phyloP scores from a whole-genome alignment of 2,329 filamentous ascomycete species.

The Kalaharituber pfeilii region DNA sequence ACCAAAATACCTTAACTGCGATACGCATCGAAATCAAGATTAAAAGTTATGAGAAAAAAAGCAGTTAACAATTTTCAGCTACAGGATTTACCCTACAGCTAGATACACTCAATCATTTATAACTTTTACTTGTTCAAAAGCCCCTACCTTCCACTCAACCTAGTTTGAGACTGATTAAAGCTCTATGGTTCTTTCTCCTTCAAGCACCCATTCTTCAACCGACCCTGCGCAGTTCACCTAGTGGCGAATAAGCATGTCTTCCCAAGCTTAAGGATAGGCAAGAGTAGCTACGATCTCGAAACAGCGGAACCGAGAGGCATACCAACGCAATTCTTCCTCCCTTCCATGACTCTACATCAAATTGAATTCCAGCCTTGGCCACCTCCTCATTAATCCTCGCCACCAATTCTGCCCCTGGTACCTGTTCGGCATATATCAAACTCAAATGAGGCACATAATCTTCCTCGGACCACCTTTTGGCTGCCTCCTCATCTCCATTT shows the following conservation, averaged over 20 bases:
- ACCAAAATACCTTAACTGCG: background rate
- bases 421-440: constrained; percentile 14
- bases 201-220: background rate
- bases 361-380: background rate
- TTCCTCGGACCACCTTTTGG: constrained; percentile 15
- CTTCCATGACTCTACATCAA: background rate
- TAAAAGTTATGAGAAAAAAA: too few species aligned
- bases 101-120: too few species aligned
- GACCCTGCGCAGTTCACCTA: background rate
- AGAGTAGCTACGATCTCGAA: background rate
- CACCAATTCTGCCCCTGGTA: background rate
- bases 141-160: too few species aligned
- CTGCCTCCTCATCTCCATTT: constrained; percentile 2
- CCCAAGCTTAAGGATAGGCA: too few species aligned
- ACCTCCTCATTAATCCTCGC: background rate
- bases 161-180: too few species aligned
- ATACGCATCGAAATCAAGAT: too few species aligned
- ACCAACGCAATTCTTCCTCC: background rate
- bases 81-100: too few species aligned
- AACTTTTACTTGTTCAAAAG: too few species aligned
- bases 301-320: background rate
- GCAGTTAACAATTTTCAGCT: too few species aligned
- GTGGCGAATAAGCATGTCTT: too few species aligned
- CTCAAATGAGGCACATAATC: constrained; percentile 21
- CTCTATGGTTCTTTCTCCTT: background rate